Percentiles rank a stretch among this genome's conserved stretches.
These are phyloP conservation scores for Naganishia vishniacii DNA, from an alignment of 768 basidiomycete genomes.

Conservation along the genomic window DNA sequence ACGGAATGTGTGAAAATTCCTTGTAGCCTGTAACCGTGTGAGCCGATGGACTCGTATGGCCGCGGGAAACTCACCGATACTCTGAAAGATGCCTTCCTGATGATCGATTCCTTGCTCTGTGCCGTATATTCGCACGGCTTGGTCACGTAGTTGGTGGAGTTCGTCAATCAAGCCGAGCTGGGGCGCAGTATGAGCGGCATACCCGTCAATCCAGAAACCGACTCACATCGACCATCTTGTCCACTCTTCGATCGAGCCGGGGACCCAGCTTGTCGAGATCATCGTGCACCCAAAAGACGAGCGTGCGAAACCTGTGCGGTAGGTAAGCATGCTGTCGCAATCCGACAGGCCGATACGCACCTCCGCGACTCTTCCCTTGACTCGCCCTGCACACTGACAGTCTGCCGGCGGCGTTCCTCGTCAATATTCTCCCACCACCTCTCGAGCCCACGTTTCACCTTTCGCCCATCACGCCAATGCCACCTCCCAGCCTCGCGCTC, in stretches of 20 bases:
- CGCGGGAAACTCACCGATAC: conserved; percentile 56
- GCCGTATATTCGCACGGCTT: conserved; percentile 38
- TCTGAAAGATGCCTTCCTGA: conserved; percentile 76
- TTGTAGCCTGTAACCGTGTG: conserved; percentile 68
- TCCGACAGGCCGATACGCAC: conserved; percentile 23
- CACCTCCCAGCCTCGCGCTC: conserved; percentile 69
- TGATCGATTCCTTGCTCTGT: conserved; percentile 31
- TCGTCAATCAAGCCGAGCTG: conserved; percentile 78
- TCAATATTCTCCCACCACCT: conserved; percentile 68
- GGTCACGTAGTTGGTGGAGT: conserved; percentile 56
- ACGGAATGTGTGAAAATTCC: conserved; percentile 71
- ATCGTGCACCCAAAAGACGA: conserved; percentile 88
- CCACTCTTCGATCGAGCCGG: conserved; percentile 73
- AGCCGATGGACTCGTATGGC: background rate
- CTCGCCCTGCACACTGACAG: too few species aligned
- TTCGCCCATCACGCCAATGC: conserved; percentile 94
- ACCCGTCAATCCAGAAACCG: background rate
- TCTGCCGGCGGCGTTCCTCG: conserved; percentile 34
- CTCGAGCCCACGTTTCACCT: conserved; percentile 71
- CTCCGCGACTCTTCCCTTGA: conserved; percentile 28
- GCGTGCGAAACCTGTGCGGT: conserved; percentile 49
- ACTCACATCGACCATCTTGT: conserved; percentile 78
- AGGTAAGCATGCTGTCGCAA: background rate
- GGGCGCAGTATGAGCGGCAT: background rate
- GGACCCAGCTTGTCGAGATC: conserved; percentile 59